Conservation (phyloP, 2,329 filamentous ascomycete genomes). For the Hansfordia pulvinata region DNA sequence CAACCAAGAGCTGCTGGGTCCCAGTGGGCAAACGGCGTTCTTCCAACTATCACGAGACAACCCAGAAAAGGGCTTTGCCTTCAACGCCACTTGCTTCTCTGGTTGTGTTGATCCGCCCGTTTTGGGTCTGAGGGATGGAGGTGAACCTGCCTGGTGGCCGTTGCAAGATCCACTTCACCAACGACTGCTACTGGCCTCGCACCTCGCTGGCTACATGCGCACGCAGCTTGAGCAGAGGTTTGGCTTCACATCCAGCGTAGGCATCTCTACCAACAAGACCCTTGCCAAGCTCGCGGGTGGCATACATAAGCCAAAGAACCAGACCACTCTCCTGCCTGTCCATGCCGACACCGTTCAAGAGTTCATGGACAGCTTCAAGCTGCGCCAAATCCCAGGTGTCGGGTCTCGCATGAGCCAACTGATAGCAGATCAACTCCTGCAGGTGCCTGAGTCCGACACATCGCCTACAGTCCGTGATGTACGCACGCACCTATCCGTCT, state of each 20-base stretch:
- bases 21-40: slow-evolving; percentile 52
- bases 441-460: slow-evolving; percentile 17
- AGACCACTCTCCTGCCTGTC: slow-evolving; percentile 69
- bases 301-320: slow-evolving; percentile 73
- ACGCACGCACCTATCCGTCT: slow-evolving; percentile 48
- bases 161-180: too few species aligned
- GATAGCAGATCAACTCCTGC: slow-evolving; percentile 44
- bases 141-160: too few species aligned
- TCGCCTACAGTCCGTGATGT: slow-evolving; percentile 52
- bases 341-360: slow-evolving; percentile 37
- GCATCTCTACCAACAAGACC: slow-evolving; percentile 77
- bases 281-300: slow-evolving; percentile 76
- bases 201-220: slow-evolving; percentile 65
- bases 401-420: slow-evolving; percentile 66
- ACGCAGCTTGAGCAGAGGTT: slow-evolving; percentile 58
- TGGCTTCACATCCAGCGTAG: slow-evolving; percentile 79
- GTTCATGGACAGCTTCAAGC: slow-evolving; percentile 65
- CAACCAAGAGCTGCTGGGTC: slow-evolving; percentile 61
- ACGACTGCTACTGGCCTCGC: slow-evolving; percentile 64
- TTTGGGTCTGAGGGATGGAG: too few species aligned
- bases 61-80: slow-evolving; percentile 68
- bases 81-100: slow-evolving; percentile 54
- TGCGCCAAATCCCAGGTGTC: slow-evolving; percentile 75
- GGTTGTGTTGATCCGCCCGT: slow-evolving; percentile 36
- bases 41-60: slow-evolving; percentile 64